These are phyloP conservation scores for Desmodesmus armatus DNA, from an alignment of 139 green algal species.

Conservation along the genomic window DNA sequence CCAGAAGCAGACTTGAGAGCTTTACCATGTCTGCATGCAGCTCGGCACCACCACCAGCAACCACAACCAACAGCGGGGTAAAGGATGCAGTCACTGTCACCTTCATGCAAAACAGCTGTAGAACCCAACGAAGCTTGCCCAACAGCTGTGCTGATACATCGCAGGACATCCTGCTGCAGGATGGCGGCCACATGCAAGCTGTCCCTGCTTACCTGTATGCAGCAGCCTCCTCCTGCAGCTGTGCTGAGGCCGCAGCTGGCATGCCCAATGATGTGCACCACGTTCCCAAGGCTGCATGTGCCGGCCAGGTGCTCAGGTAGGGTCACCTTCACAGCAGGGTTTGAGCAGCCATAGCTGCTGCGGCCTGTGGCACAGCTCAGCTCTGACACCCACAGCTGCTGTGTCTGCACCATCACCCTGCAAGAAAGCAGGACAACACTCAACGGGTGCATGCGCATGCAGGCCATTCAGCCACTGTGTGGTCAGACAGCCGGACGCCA, in stretches of 20 bases:
- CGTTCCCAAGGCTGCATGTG: background rate
- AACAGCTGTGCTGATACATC: too few relatives aligned
- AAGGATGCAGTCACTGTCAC: too few relatives aligned
- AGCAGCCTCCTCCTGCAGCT: background rate
- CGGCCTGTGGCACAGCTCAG: constrained; percentile 5
- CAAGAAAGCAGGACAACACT: background rate
- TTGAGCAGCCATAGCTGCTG: background rate
- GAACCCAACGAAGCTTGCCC: too few relatives aligned
- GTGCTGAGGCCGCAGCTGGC: background rate
- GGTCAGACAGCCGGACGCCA: background rate
- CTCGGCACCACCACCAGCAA: too few relatives aligned
- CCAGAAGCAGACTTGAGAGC: too few relatives aligned
- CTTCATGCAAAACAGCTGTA: too few relatives aligned
- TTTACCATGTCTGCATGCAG: too few relatives aligned
- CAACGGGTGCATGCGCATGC: background rate
- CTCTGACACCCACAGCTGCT: constrained; percentile 26
- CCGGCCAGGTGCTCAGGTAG: background rate
- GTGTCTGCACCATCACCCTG: constrained; percentile 30
- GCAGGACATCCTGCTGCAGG: too few relatives aligned
- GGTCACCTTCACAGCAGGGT: background rate
- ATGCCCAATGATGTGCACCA: constrained; percentile 33
- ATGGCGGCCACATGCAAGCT: too few relatives aligned
- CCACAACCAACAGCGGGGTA: too few relatives aligned
- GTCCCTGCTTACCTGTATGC: background rate
- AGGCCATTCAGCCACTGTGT: background rate